Percentiles rank a stretch among this genome's conserved stretches.
Conservation (phyloP, 805 yeast species). For the Sungouiella blattae region DNA sequence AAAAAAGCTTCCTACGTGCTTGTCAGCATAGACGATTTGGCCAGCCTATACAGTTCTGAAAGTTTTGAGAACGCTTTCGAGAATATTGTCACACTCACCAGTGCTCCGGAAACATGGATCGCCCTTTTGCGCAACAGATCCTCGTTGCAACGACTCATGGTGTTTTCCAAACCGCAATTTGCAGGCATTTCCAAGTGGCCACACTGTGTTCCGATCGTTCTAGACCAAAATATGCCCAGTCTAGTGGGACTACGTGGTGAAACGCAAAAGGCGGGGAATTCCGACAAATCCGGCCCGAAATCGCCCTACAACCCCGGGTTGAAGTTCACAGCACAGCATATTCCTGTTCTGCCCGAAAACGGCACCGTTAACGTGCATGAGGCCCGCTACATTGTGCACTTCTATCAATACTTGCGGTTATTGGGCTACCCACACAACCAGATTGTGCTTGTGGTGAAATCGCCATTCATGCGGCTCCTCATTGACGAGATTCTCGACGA, state of each 20-base stretch:
- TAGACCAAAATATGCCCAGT: background rate
- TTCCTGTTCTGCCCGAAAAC: constrained; percentile 6
- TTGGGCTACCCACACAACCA: constrained; percentile 37
- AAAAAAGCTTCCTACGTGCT: background rate
- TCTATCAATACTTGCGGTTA: constrained; percentile 45
- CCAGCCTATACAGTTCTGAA: too few species aligned
- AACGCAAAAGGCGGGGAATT: background rate
- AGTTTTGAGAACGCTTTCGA: constrained; percentile 3
- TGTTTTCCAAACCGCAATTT: background rate
- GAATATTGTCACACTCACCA: constrained; percentile 2
- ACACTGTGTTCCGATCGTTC: too few species aligned
- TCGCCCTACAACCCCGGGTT: constrained; percentile 7
- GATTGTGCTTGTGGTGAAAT: constrained; percentile 41
- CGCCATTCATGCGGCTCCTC: constrained; percentile 38
- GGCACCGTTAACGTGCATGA: constrained; percentile 19
- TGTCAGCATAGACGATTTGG: background rate
- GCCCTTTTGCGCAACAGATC: background rate
- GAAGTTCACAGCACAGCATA: constrained; percentile 6
- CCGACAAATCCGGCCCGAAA: background rate
- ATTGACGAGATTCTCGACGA: constrained; percentile 37
- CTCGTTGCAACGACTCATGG: background rate
- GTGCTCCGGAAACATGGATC: background rate
- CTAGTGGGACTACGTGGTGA: background rate
- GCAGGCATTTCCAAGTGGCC: background rate
- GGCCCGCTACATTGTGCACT: constrained; percentile 44